phyloP scores from a whole-genome alignment of 495 filamentous ascomycete species.

The Annulohypoxylon maeteangense region DNA sequence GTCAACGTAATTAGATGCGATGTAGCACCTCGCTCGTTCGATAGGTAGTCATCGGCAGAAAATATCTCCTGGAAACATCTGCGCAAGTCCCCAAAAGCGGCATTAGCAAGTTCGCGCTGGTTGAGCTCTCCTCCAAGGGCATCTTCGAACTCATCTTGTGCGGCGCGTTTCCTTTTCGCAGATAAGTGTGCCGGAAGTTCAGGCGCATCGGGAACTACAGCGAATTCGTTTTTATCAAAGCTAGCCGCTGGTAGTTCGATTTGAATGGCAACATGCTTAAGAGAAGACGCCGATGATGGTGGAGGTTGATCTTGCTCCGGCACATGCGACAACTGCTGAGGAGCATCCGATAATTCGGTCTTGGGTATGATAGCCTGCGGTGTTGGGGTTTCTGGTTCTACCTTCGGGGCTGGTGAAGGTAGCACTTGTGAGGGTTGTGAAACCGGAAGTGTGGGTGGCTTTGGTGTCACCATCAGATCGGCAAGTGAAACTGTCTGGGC shows the following conservation, averaged over 20 bases:
- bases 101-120: constrained; percentile 82
- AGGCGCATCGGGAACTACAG: constrained; percentile 53
- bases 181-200: constrained; percentile 56
- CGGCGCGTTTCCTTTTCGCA: constrained; percentile 51
- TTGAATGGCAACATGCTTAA: constrained; percentile 41
- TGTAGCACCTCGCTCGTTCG: constrained; percentile 59
- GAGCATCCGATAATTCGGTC: constrained; percentile 13
- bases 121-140: constrained; percentile 65
- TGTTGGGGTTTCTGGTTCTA: constrained; percentile 27
- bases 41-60: constrained; percentile 75
- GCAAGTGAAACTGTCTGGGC: constrained; percentile 47
- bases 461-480: constrained; percentile 45
- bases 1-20: constrained; percentile 55
- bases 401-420: constrained; percentile 8
- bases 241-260: constrained; percentile 52
- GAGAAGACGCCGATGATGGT: constrained; percentile 10
- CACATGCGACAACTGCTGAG: constrained; percentile 2
- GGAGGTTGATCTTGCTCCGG: constrained; percentile 3
- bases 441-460: constrained; percentile 14
- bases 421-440: constrained; percentile 28
- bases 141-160: constrained; percentile 58
- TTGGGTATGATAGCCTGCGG: constrained; percentile 16
- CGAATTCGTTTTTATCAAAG: constrained; percentile 55
- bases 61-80: constrained; percentile 78
- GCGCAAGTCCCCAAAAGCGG: constrained; percentile 72